Evolutionary conservation across 2,329 filamentous ascomycete species (phyloP), one percentile per base, ranked within the genome.

Genomic region (Alternaria gaisen): DNA sequence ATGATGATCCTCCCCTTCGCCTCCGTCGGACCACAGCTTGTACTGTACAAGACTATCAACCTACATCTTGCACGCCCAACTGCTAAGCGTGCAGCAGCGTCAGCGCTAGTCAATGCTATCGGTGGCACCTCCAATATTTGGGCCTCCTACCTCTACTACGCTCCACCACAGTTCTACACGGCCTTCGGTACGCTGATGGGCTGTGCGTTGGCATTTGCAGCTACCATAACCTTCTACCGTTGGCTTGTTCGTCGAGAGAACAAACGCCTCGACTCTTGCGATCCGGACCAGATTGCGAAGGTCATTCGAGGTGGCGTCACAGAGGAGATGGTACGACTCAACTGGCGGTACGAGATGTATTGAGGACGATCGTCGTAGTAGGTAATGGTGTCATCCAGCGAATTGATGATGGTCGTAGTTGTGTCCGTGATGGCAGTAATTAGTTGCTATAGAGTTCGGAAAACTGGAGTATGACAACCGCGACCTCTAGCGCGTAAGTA

Each of bases 1-100:
- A 73, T 76, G 66, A 71, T 71, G 64, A 60, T 71, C 40, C 58
- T 66, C 9, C 67, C 59, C 5, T 68, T 66, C 44, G 68, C 70
- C 42, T 71, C 63, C 5, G 66, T 69, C n/a, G 68, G 66, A 5
- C 66, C 68, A 3, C 67, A 69, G 32, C 63, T 69, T 3, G 60
- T 71, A 10, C 52, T 71, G 3, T 69, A 66, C 59, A 69, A 69
- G 60, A 69, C 66, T 0, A 71, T 71, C 58, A 71, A 69, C 32
- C 50, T 69, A 28, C 66, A 69, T 60, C 62, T 71, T 41, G 67
- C 66, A 50, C 64, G 67, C 24, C 67, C 67, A 18, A 57, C 60
- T 10, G 60, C 67, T 32, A 70, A 70, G 56, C 64, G 67, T 34
- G 67, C 67, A 41, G 67, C 67, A 55, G 67, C 67, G 11, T 67